Conservation (phyloP, 192 early-diverging fungal species). For the Rhizoclosmatium globosum region DNA sequence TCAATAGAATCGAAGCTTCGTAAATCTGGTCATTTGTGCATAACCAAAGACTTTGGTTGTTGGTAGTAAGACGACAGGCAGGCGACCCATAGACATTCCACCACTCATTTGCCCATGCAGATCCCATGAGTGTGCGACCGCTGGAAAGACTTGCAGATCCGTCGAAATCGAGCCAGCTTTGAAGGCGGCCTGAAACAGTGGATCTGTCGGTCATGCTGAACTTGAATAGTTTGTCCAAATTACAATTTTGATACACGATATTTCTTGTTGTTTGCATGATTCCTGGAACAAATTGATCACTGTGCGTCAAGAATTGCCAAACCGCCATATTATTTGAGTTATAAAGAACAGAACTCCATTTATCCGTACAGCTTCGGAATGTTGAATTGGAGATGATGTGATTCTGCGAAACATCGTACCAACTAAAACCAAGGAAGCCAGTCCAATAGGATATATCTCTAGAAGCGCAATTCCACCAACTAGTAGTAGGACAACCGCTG, state of each 20-base stretch:
- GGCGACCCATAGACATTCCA: conserved; percentile 28
- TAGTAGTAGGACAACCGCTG: conserved; percentile 5
- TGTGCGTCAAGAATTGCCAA: conserved; percentile 39
- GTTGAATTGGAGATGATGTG: conserved; percentile 42
- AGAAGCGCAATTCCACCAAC: background rate
- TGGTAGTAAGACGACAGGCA: background rate
- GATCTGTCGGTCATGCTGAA: conserved; percentile 19
- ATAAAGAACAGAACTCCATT: conserved; percentile 10
- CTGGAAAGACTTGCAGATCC: conserved; percentile 29
- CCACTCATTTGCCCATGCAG: conserved; percentile 44
- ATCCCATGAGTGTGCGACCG: conserved; percentile 30
- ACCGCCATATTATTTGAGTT: conserved; percentile 31
- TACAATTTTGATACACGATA: conserved; percentile 30
- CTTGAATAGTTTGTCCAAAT: conserved; percentile 22
- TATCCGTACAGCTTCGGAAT: conserved; percentile 42
- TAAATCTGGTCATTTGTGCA: conserved; percentile 7
- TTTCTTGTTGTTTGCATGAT: conserved; percentile 42
- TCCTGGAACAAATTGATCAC: conserved; percentile 40
- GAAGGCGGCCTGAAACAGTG: conserved; percentile 35
- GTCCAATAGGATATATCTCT: background rate
- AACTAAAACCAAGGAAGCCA: background rate
- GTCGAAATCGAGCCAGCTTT: conserved; percentile 34
- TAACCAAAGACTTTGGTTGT: background rate
- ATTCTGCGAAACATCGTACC: conserved; percentile 40
- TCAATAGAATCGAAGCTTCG: background rate